Evolutionary conservation across 192 early-diverging fungal species (phyloP).

Genomic region (Backusella sp.): DNA sequence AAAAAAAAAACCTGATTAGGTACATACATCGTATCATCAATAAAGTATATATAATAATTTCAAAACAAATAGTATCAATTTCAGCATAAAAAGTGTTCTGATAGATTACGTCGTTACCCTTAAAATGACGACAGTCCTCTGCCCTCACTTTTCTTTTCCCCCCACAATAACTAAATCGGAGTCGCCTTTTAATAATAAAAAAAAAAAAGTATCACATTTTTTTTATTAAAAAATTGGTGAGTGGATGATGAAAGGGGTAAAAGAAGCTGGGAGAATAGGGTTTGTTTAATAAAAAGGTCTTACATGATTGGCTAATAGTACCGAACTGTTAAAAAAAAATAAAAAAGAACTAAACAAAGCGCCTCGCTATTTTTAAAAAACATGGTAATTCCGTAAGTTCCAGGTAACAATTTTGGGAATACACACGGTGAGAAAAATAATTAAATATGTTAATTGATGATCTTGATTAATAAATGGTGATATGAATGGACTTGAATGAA

Average conservation of each 20-base stretch:
- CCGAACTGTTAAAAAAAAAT: neutral
- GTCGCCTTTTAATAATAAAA: neutral
- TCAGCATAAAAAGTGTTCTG: neutral
- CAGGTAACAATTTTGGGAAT: neutral
- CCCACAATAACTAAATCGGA: neutral
- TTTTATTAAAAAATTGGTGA: neutral
- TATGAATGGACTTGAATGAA: neutral
- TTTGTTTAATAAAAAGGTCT: neutral
- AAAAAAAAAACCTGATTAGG: neutral
- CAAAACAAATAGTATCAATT: neutral
- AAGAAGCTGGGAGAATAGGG: neutral
- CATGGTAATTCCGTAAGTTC: neutral
- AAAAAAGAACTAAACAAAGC: neutral
- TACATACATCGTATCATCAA: neutral
- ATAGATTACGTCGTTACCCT: neutral
- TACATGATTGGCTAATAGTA: neutral
- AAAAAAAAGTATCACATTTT: neutral
- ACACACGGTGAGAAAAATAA: neutral
- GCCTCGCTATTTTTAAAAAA: conserved; percentile 4
- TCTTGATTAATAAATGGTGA: neutral
- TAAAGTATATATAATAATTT: neutral
- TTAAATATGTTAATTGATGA: neutral
- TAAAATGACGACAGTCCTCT: neutral
- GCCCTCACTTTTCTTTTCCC: neutral
- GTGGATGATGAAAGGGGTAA: neutral